phyloP scores from a whole-genome alignment of 441 rosid genomes.

The Rhodomyrtus psidioides region DNA sequence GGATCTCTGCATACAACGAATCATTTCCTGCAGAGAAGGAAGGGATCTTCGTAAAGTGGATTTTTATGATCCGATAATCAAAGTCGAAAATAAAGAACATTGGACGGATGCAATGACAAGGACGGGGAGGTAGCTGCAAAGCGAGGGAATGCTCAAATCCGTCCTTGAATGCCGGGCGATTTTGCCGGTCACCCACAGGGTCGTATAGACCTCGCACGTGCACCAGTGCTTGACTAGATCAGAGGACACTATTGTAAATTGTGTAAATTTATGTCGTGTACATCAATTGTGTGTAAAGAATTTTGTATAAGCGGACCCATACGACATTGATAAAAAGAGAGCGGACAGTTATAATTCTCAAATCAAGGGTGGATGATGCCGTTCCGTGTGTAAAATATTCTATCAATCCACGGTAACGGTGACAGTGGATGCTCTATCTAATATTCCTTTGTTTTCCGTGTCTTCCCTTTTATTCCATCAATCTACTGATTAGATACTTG shows the following conservation, averaged over 20 bases:
- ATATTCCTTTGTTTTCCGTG: not conserved
- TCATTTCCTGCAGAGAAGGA: no score
- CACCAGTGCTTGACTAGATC: not conserved
- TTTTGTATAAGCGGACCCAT: no score
- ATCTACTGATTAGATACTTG: not conserved
- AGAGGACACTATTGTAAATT: not conserved
- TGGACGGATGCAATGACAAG: not conserved
- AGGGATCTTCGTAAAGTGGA: no score
- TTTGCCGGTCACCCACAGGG: not conserved
- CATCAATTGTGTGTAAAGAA: not conserved
- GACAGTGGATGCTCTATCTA: not conserved
- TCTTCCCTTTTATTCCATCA: not conserved
- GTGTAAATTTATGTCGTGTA: not conserved
- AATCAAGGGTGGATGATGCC: not conserved
- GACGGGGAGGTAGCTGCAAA: not conserved
- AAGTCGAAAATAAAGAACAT: not conserved
- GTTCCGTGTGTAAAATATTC: not conserved
- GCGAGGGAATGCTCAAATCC: not conserved
- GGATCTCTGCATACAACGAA: not conserved
- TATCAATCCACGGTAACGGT: not conserved
- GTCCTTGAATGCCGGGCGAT: not conserved
- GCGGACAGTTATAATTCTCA: not conserved
- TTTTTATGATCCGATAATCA: no score
- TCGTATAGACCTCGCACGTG: not conserved
- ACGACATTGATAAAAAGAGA: no score